phyloP scores from a whole-genome alignment of 805 yeast genomes.

The Cyberlindnera suaveolens region DNA sequence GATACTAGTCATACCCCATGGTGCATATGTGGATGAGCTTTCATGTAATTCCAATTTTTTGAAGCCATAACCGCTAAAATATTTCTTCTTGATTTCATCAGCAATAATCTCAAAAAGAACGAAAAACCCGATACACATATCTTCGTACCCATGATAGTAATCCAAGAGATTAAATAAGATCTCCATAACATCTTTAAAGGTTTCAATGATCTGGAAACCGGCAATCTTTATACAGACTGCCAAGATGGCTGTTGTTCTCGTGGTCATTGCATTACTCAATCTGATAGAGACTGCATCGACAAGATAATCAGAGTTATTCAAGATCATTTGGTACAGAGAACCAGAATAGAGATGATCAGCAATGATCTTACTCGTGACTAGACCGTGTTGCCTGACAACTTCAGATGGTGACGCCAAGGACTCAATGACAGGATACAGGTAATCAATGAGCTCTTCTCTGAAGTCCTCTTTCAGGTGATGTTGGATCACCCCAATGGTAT shows the following conservation, averaged over 20 bases:
- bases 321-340: constrained; percentile 48
- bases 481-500: constrained; percentile 34
- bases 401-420: constrained; percentile 54
- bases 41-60: constrained; percentile 17
- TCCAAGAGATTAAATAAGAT: constrained; percentile 76
- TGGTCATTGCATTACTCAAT: constrained; percentile 62
- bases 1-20: constrained; percentile 40
- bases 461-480: constrained; percentile 20
- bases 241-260: constrained; percentile 69
- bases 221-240: constrained; percentile 64
- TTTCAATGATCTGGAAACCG: constrained; percentile 58
- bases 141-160: constrained; percentile 75
- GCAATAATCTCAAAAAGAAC: constrained; percentile 59
- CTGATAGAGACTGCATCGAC: constrained; percentile 71
- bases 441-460: constrained; percentile 57
- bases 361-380: constrained; percentile 43
- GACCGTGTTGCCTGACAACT: constrained; percentile 43
- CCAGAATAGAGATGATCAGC: constrained; percentile 48
- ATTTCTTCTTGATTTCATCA: constrained; percentile 36
- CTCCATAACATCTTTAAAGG: constrained; percentile 65
- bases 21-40: constrained; percentile 19
- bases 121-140: constrained; percentile 68
- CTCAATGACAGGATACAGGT: constrained; percentile 67
- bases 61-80: constrained; percentile 25
- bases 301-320: constrained; percentile 72